Conservation (phyloP, 2,329 filamentous ascomycete genomes). For the Aspergillus sp. region DNA sequence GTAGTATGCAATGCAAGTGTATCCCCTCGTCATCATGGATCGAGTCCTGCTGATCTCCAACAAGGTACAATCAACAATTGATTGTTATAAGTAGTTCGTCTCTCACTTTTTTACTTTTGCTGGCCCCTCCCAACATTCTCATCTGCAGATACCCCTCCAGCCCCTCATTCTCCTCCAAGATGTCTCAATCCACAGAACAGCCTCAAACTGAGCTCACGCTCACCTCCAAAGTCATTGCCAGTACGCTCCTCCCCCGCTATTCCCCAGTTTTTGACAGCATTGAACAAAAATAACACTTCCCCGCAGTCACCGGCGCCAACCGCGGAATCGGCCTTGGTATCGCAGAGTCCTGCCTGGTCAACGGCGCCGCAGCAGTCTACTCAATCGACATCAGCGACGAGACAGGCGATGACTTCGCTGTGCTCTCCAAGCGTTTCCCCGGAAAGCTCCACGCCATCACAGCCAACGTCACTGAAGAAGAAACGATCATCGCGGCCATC, state of each 20-base stretch:
- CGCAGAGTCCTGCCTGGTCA: conserved; percentile 53
- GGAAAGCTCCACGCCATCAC: conserved; percentile 46
- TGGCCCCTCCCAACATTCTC: background rate
- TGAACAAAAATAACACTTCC: background rate
- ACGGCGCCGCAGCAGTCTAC: conserved; percentile 51
- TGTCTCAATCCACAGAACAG: conserved; percentile 4
- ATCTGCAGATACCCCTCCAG: background rate
- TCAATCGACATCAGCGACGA: conserved; percentile 50
- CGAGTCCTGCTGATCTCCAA: too few relatives aligned
- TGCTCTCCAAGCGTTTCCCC: conserved; percentile 40
- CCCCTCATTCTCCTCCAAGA: background rate
- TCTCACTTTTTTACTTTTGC: background rate
- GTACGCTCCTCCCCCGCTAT: conserved; percentile 19
- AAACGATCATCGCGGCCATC: conserved; percentile 49
- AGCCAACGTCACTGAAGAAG: conserved; percentile 55
- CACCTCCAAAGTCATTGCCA: conserved; percentile 39
- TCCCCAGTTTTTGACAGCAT: background rate
- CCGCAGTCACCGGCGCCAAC: conserved; percentile 34
- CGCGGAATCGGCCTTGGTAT: conserved; percentile 46
- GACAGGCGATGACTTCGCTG: conserved; percentile 24
- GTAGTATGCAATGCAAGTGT: background rate
- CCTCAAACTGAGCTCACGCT: conserved; percentile 36
- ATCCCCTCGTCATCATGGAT: background rate
- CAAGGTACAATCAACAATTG: background rate
- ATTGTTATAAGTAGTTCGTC: background rate